phyloP scores from a whole-genome alignment of 2,329 filamentous ascomycete species.

The Neonectria hederae region DNA sequence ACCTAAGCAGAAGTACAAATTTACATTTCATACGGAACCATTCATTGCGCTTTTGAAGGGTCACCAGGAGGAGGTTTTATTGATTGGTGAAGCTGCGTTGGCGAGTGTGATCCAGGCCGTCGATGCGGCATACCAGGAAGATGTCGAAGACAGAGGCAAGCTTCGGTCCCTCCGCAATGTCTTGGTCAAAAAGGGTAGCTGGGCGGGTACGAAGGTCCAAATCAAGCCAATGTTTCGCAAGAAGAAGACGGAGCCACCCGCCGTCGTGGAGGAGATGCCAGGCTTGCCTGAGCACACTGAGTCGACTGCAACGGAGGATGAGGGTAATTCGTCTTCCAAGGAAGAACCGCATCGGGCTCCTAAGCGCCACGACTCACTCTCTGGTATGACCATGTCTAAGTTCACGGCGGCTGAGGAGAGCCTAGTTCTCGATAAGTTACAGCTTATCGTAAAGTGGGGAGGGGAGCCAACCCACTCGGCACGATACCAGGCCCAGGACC shows the following conservation, averaged over 20 bases:
- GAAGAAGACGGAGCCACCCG: conserved; percentile 72
- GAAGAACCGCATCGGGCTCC: conserved; percentile 50
- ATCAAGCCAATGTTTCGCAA: conserved; percentile 99
- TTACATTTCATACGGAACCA: conserved; percentile 95
- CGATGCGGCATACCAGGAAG: conserved; percentile 78
- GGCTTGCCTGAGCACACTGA: conserved; percentile 44
- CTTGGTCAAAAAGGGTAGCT: conserved; percentile 89
- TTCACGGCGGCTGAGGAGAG: conserved; percentile 94
- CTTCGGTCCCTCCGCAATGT: conserved; percentile 87
- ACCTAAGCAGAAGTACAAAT: conserved; percentile 99
- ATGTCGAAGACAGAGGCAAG: conserved; percentile 86
- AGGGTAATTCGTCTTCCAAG: conserved; percentile 35
- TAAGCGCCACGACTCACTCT: conserved; percentile 82
- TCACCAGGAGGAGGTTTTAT: conserved; percentile 93
- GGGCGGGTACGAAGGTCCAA: conserved; percentile 97
- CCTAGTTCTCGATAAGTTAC: conserved; percentile 92
- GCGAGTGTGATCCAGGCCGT: conserved; percentile 91
- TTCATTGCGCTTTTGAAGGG: conserved; percentile 96
- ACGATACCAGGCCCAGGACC: conserved; percentile 92
- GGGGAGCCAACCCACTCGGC: conserved; percentile 98
- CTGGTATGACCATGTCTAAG: conserved; percentile 89
- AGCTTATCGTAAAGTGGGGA: conserved; percentile 99
- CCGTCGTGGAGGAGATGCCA: conserved; percentile 49
- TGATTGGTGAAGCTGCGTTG: conserved; percentile 90
- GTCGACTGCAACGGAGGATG: conserved; percentile 33